Base-by-base conservation (phyloP, 2,329 filamentous ascomycete genomes). In the Ceratocystis cacaofunesta region DNA sequence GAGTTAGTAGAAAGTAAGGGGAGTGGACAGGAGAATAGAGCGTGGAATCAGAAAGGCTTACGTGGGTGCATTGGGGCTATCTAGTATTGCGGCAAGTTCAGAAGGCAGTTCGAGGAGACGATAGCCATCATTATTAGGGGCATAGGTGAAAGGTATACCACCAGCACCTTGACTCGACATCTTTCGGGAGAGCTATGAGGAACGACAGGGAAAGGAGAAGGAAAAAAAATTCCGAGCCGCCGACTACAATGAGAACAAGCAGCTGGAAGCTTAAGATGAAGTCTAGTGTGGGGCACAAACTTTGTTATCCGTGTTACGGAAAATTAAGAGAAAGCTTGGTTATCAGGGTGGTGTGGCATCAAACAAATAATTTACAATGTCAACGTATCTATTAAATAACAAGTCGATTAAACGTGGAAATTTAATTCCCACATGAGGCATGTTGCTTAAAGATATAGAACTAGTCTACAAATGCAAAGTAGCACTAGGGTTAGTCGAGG, bases 41-140 rank as follows among this genome's bases (percentile, higher is more conserved):
- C 43, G 32, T 48, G 41, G 17, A 25, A 28, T 15, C 28, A 22
- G 46, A 5, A 41, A 41, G 2, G 76, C 79, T 71, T 74, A 84
- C 82, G 77, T 73, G 10, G 82, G 82, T 30, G 82, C 77, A 52
- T 76, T 72, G 17, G 79, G 76, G 7, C 81, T 79, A 71, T 84
- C 80, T 52, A 86, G 78, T 5, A 82, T 74, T 22, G 77, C 74
- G 61, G 82, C 76, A 7, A 87, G 75, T 66, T 85, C 84, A 0
- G 82, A 75, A 0, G 84, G 83, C 2, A 87, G 78, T 71, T 87
- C 84, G 63, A 87, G 75, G 65, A 87, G 78, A 67, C 82, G 84
- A 73, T 85, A 85, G 62, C 78, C 77, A 17, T 77, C 70, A 52
- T 78, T 75, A 60, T 80, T 74, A 5, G 79, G 79, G 48, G 74